These are phyloP conservation scores for Aspergillus sp. DNA, from an alignment of 2,329 filamentous ascomycete species.

Conservation along the genomic window DNA sequence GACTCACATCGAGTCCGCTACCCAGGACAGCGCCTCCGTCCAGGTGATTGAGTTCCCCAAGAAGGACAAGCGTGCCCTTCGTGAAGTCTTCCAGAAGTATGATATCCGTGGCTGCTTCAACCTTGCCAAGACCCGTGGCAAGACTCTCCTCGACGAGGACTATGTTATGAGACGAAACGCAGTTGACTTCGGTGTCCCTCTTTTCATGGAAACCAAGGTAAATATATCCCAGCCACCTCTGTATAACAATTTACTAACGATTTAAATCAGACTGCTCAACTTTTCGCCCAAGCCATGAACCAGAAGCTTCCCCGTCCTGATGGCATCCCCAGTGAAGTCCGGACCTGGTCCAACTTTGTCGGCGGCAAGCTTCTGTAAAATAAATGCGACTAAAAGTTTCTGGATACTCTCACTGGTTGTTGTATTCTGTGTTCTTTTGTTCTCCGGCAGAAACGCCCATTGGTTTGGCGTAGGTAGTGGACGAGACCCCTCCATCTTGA, in stretches of 20 bases:
- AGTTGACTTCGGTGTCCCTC: slow-evolving; percentile 93
- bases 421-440: slow-evolving; percentile 13
- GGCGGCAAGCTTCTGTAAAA: slow-evolving; percentile 60
- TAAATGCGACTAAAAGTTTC: slow-evolving; percentile 19
- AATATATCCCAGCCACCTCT: slow-evolving; percentile 32
- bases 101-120: slow-evolving; percentile 97
- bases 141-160: slow-evolving; percentile 85
- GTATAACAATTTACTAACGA: slow-evolving; percentile 24
- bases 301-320: slow-evolving; percentile 88
- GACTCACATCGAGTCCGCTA: slow-evolving; percentile 71
- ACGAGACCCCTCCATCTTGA: slow-evolving; percentile 27
- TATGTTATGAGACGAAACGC: slow-evolving; percentile 99
- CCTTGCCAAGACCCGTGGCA: slow-evolving; percentile 78
- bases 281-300: slow-evolving; percentile 96
- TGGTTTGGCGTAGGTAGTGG: slow-evolving; percentile 29
- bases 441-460: slow-evolving; percentile 20
- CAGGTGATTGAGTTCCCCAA: slow-evolving; percentile 97
- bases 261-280: slow-evolving; percentile 73
- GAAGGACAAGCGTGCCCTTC: slow-evolving; percentile 89
- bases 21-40: slow-evolving; percentile 68
- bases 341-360: slow-evolving; percentile 93
- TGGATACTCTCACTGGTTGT: slow-evolving; percentile 20
- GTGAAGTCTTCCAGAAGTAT: slow-evolving; percentile 95
- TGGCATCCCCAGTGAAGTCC: slow-evolving; percentile 87
- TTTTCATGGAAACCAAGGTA: slow-evolving; percentile 99